A percentile compares a stretch with the other conserved stretches of the same genome.
Evolutionary conservation across 1,284 basidiomycete genomes (phyloP).

Genomic region (Puccinia polysora): DNA sequence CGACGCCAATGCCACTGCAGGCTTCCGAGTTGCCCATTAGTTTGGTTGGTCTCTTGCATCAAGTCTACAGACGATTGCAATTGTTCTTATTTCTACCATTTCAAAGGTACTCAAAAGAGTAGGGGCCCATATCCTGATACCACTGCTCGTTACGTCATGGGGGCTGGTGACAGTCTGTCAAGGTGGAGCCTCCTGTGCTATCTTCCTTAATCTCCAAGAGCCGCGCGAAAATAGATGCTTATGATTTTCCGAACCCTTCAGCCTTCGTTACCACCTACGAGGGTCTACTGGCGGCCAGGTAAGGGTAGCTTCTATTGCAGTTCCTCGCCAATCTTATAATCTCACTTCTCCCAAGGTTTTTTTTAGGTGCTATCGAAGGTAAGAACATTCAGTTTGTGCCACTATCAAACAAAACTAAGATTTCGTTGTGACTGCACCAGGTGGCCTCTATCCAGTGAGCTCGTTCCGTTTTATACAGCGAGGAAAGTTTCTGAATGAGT

Average conservation of each 20-base stretch:
- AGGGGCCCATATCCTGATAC: constrained; percentile 34
- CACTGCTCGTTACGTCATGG: constrained; percentile 29
- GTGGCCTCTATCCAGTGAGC: constrained; percentile 35
- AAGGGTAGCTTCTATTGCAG: neutral
- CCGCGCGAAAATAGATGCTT: neutral
- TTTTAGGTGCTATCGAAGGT: constrained; percentile 40
- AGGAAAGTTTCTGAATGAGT: neutral
- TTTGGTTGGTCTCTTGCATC: constrained; percentile 6
- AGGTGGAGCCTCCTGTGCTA: neutral
- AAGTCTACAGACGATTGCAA: neutral
- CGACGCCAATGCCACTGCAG: neutral
- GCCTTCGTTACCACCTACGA: constrained; percentile 32
- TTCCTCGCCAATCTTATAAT: neutral
- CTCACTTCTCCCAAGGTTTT: constrained; percentile 11
- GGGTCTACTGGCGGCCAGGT: constrained; percentile 27
- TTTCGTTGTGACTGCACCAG: neutral
- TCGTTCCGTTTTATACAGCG: neutral
- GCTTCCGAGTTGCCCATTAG: constrained; percentile 34
- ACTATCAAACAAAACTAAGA: neutral
- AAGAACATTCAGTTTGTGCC: neutral
- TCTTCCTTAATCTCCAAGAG: neutral
- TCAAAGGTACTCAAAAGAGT: constrained; percentile 31
- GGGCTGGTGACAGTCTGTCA: constrained; percentile 36
- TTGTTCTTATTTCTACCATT: neutral
- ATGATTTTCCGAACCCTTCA: neutral